Percentiles rank a stretch among this genome's conserved stretches.
These are phyloP conservation scores for Protomyces arabidopsidicola DNA, from an alignment of 1,139 yeast species.

Conservation along the genomic window DNA sequence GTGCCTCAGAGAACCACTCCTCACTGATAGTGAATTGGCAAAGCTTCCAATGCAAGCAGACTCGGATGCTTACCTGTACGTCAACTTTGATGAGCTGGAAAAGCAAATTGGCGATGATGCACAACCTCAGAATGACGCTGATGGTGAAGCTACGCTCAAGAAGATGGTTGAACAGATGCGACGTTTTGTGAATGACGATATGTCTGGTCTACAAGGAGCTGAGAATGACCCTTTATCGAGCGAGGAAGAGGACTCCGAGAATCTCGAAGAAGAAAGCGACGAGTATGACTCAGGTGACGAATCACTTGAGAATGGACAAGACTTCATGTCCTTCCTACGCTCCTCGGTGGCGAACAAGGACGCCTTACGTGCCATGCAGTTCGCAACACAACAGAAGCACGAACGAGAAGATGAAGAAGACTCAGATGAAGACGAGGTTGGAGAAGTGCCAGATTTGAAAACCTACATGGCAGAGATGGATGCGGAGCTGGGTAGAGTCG, in stretches of 20 bases:
- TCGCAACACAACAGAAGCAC: conserved; percentile 22
- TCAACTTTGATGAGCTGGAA: conserved; percentile 33
- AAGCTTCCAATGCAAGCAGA: conserved; percentile 35
- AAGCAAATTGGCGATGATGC: conserved; percentile 29
- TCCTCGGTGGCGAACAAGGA: conserved; percentile 45
- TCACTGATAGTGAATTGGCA: conserved; percentile 34
- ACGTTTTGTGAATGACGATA: conserved; percentile 37
- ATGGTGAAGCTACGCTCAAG: conserved; percentile 31
- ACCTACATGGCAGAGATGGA: conserved; percentile 34
- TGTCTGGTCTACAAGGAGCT: conserved; percentile 37
- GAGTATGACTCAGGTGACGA: conserved; percentile 31
- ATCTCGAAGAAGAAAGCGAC: conserved; percentile 34
- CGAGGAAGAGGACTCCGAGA: conserved; percentile 31
- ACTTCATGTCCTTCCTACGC: conserved; percentile 54
- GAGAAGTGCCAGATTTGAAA: conserved; percentile 30
- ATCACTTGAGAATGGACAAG: conserved; percentile 39
- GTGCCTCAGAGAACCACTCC: neutral
- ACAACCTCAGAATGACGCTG: conserved; percentile 27
- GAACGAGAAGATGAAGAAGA: conserved; percentile 32
- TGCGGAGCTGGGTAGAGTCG: conserved; percentile 15
- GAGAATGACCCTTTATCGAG: conserved; percentile 29
- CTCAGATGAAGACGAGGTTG: conserved; percentile 31
- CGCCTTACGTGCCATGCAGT: conserved; percentile 33
- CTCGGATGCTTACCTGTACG: conserved; percentile 36
- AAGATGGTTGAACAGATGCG: conserved; percentile 36